Conservation (phyloP, 495 filamentous ascomycete genomes). For the Antarctomyces pellizariae region DNA sequence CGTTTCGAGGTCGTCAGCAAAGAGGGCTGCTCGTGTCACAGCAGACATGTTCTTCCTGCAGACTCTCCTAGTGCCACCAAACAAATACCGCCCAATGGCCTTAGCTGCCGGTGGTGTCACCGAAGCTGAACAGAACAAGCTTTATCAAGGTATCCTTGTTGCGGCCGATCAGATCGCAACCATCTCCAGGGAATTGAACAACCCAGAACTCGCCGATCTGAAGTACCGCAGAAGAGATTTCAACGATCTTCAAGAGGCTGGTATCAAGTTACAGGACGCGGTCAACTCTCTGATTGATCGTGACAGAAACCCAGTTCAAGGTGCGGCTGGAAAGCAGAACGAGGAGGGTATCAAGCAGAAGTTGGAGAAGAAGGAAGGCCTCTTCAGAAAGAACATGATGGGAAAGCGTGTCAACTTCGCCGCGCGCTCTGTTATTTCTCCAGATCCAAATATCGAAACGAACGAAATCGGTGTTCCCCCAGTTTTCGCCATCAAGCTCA, state of each 20-base stretch:
- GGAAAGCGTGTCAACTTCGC: conserved; percentile 98
- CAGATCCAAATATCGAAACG: conserved; percentile 95
- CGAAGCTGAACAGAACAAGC: conserved; percentile 64
- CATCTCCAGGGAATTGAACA: conserved; percentile 49
- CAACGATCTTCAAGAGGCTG: conserved; percentile 42
- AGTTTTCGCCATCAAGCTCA: conserved; percentile 88
- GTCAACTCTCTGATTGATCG: conserved; percentile 83
- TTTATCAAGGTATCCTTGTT: conserved; percentile 60
- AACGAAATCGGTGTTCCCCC: conserved; percentile 96
- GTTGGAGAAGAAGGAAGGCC: conserved; percentile 94
- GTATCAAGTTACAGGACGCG: conserved; percentile 60
- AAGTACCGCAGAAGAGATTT: conserved; percentile 24
- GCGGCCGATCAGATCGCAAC: conserved; percentile 44
- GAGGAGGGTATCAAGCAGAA: conserved; percentile 90
- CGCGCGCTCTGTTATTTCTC: conserved; percentile 91
- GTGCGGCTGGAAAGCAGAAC: conserved; percentile 40
- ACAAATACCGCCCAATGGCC: conserved; percentile 79
- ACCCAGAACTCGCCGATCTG: conserved; percentile 18
- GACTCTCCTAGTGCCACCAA: conserved; percentile 68
- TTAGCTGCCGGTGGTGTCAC: conserved; percentile 52
- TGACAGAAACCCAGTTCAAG: conserved; percentile 58
- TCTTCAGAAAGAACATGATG: conserved; percentile 99
- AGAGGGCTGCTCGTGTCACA: conserved; percentile 24
- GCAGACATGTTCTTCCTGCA: conserved; percentile 89
- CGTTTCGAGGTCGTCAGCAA: conserved; percentile 36